A percentile compares a stretch with the other conserved stretches of the same genome.
phyloP scores from a whole-genome alignment of 345 rosid genomes.

The Sisymbrium irio region DNA sequence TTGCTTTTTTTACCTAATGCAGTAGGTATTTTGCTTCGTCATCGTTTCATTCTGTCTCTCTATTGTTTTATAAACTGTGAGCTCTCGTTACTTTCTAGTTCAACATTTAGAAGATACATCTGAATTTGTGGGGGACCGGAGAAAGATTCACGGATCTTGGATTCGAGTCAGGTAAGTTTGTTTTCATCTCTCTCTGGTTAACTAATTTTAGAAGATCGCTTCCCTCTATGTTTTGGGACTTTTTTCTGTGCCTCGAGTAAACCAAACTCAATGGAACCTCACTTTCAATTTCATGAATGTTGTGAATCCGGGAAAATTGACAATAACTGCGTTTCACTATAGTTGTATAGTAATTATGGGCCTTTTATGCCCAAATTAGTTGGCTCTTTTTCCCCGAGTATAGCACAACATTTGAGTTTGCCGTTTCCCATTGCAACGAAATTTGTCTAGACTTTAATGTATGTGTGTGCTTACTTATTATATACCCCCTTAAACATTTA shows the following conservation, averaged over 20 bases:
- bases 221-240: not conserved
- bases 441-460: not conserved
- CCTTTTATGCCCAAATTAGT: not conserved
- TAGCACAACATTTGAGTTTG: not conserved
- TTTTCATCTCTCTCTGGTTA: not conserved
- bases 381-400: not conserved
- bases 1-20: constrained; percentile 5
- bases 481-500: too few relatives aligned
- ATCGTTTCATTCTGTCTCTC: not conserved
- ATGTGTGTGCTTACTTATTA: not conserved
- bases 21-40: constrained; percentile 7
- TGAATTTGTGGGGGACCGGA: not conserved
- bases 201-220: not conserved
- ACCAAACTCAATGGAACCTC: not conserved
- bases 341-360: constrained; percentile 1
- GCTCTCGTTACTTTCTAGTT: not conserved
- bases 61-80: not conserved
- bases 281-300: not conserved
- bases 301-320: not conserved
- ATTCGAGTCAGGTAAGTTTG: not conserved
- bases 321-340: not conserved
- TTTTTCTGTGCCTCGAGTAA: not conserved
- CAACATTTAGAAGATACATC: not conserved
- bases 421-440: not conserved
- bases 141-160: not conserved